A percentile compares a stretch with the other conserved stretches of the same genome.
phyloP scores from a whole-genome alignment of 352 stramenopile species.

The Globisporangium takayamanum region DNA sequence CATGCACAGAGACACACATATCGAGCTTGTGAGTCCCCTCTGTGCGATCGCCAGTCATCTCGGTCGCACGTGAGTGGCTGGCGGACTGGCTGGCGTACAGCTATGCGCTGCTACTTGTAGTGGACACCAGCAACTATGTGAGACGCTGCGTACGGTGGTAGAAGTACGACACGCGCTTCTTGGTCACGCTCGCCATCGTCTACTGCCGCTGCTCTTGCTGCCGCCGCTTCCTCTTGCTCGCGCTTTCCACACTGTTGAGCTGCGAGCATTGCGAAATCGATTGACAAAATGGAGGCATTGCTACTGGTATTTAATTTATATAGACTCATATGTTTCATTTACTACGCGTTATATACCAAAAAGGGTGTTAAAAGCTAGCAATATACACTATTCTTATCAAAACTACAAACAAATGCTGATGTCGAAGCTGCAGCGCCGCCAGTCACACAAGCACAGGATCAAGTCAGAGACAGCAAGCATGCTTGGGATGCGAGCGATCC shows the following conservation, averaged over 20 bases:
- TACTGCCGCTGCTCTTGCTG: neutral
- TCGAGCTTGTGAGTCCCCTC: neutral
- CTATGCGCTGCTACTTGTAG: no score
- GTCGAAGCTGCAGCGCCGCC: conserved; percentile 8
- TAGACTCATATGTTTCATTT: no score
- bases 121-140: no score
- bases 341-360: neutral
- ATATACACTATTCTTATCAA: neutral
- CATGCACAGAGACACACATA: neutral
- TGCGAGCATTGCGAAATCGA: neutral
- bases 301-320: neutral
- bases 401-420: neutral
- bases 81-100: no score
- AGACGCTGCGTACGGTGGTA: conserved; percentile 60
- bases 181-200: conserved; percentile 39
- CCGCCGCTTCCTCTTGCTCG: neutral
- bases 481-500: conserved; percentile 5
- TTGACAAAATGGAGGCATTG: no score
- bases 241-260: neutral
- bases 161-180: conserved; percentile 84
- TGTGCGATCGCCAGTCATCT: no score
- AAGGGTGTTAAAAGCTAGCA: no score
- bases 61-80: no score
- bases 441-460: neutral
- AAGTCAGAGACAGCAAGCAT: conserved; percentile 2